A percentile compares a stretch with the other conserved stretches of the same genome.
phyloP scores from a whole-genome alignment of 176 grass and related monocot genomes.

The Stipa capillata region DNA sequence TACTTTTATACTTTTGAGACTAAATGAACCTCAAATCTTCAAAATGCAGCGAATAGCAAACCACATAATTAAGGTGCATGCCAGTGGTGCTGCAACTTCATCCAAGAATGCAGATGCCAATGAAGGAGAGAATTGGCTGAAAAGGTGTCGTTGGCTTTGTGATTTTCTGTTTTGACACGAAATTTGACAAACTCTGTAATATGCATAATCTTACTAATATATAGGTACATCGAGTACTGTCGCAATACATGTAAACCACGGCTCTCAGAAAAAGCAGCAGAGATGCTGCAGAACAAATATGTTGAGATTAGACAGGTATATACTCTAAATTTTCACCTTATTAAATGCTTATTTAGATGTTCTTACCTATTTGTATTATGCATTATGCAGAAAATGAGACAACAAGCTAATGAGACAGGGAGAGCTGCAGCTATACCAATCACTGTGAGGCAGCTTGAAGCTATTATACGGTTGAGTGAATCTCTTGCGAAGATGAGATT shows the following conservation, averaged over 20 bases:
- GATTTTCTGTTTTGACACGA: constrained; percentile 9
- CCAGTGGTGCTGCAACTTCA: constrained; percentile 58
- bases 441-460: constrained; percentile 97
- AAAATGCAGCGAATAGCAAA: constrained; percentile 60
- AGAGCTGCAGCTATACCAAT: constrained; percentile 84
- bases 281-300: constrained; percentile 98
- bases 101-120: constrained; percentile 37
- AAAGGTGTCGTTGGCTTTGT: constrained; percentile 33
- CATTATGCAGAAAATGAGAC: constrained; percentile 89
- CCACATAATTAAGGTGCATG: constrained; percentile 96
- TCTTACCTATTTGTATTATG: background rate
- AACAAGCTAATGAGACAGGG: constrained; percentile 86
- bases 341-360: background rate
- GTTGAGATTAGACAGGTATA: constrained; percentile 91
- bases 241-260: constrained; percentile 66
- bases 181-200: background rate
- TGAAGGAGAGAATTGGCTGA: constrained; percentile 97
- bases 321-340: background rate
- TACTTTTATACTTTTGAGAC: background rate
- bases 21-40: constrained; percentile 1
- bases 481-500: constrained; percentile 97
- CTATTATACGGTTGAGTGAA: constrained; percentile 93
- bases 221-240: constrained; percentile 89
- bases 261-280: constrained; percentile 85
- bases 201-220: background rate